Conservation (phyloP, 352 stramenopile genomes). For the Heterotrichella gracilis region DNA sequence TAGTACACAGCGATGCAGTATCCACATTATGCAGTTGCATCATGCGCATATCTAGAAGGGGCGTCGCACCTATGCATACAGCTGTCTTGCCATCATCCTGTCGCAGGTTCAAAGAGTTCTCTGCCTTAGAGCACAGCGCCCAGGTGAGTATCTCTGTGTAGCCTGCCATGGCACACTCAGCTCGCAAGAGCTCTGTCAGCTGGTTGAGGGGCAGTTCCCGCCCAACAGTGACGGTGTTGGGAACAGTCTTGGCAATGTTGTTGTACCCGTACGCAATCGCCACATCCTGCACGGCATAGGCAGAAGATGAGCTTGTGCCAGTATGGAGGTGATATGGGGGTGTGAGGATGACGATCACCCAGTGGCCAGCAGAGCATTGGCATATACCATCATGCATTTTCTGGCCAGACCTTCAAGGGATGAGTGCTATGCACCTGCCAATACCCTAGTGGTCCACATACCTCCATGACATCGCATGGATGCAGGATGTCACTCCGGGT, state of each 20-base stretch:
- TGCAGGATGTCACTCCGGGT: conserved; percentile 92
- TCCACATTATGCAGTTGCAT: too few species aligned
- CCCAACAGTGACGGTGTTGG: conserved; percentile 66
- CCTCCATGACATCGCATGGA: conserved; percentile 70
- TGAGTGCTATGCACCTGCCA: too few species aligned
- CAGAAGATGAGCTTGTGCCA: too few species aligned
- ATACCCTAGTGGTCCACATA: too few species aligned
- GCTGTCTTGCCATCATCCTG: conserved; percentile 40
- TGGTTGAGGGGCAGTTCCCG: conserved; percentile 78
- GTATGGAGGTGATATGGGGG: too few species aligned
- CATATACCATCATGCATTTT: too few species aligned
- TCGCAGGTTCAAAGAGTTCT: conserved; percentile 74
- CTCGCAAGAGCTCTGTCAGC: conserved; percentile 70
- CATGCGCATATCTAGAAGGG: too few species aligned
- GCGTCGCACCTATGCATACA: too few species aligned
- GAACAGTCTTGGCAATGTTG: conserved; percentile 79
- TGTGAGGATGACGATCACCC: too few species aligned
- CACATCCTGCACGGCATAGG: conserved; percentile 63
- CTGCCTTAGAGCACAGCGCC: conserved; percentile 68
- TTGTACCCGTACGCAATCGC: conserved; percentile 98
- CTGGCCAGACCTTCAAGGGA: too few species aligned
- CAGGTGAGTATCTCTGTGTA: conserved; percentile 91
- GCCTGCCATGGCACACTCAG: conserved; percentile 78
- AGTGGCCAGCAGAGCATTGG: too few species aligned
- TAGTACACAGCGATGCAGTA: too few species aligned